A percentile compares a stretch with the other conserved stretches of the same genome.
These are phyloP conservation scores for Lactifluus volemus DNA, from an alignment of 768 basidiomycete species.

Conservation along the genomic window DNA sequence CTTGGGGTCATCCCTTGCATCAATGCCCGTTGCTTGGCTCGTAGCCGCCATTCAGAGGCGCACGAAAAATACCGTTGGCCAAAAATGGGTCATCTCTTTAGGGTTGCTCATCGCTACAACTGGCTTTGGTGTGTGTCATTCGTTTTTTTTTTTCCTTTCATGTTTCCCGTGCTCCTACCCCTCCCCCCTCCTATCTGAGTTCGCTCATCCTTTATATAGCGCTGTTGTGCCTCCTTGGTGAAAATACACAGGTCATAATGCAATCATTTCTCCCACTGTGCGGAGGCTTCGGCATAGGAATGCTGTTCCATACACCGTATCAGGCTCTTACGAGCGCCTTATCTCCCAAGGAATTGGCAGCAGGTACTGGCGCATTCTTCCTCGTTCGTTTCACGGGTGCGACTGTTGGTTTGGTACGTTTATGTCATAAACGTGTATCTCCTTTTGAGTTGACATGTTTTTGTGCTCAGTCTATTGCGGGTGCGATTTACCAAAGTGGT, in stretches of 20 bases:
- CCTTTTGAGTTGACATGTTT: conserved; percentile 5
- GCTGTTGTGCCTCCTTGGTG: conserved; percentile 54
- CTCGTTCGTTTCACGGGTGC: conserved; percentile 82
- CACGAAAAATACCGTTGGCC: conserved; percentile 48
- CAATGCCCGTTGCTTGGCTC: conserved; percentile 81
- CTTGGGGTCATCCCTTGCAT: conserved; percentile 75
- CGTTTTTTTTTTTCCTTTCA: background rate
- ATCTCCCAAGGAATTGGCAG: conserved; percentile 57
- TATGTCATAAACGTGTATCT: background rate
- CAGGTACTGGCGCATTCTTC: conserved; percentile 82
- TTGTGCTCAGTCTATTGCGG: conserved; percentile 55
- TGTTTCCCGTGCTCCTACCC: background rate
- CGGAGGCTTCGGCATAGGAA: conserved; percentile 69
- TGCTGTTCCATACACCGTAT: conserved; percentile 81
- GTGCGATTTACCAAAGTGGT: conserved; percentile 46
- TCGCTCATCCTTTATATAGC: conserved; percentile 33
- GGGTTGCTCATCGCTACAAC: conserved; percentile 59
- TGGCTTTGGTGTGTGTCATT: conserved; percentile 55
- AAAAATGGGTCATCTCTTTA: conserved; percentile 52
- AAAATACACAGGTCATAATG: conserved; percentile 34
- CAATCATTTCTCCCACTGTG: conserved; percentile 58
- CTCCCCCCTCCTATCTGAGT: conserved; percentile 25
- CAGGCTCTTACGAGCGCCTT: conserved; percentile 67
- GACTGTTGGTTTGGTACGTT: conserved; percentile 65
- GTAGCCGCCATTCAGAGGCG: conserved; percentile 58